Percentiles rank a stretch among this genome's conserved stretches.
Evolutionary conservation across 2,329 filamentous ascomycete species (phyloP).

Genomic region (Eutypella sp.): DNA sequence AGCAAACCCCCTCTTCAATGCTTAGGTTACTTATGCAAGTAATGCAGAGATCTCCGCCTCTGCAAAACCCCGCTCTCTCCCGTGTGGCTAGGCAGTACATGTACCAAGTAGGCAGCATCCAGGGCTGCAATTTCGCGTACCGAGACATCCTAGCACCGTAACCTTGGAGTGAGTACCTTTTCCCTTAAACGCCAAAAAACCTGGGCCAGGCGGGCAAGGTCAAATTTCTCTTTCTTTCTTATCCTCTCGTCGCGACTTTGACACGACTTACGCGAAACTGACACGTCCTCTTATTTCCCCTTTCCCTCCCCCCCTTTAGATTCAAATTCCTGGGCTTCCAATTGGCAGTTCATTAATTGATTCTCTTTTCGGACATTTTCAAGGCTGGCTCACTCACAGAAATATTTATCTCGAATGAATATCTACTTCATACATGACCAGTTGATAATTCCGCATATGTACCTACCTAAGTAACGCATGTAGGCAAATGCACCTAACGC

Average conservation of each 20-base stretch:
- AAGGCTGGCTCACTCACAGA: too few relatives aligned
- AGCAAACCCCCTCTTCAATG: neutral
- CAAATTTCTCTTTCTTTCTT: constrained; percentile 4
- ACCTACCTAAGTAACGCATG: too few relatives aligned
- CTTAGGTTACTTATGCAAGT: neutral
- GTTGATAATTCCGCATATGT: too few relatives aligned
- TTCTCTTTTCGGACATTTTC: constrained; percentile 9
- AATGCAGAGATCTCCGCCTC: neutral
- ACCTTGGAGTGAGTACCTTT: too few relatives aligned
- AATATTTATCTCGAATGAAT: neutral
- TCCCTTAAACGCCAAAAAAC: neutral
- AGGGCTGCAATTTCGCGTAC: neutral
- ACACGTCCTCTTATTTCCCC: constrained; percentile 23
- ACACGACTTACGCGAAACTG: constrained; percentile 29
- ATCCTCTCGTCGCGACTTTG: constrained; percentile 13
- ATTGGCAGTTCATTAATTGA: constrained; percentile 26
- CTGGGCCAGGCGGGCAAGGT: neutral
- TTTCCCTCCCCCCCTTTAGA: constrained; percentile 17
- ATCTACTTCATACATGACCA: neutral
- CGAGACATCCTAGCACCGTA: neutral
- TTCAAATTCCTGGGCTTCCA: constrained; percentile 18
- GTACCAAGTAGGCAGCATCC: too few relatives aligned
- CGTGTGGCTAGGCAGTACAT: too few relatives aligned
- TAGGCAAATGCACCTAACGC: too few relatives aligned
- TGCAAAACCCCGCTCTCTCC: too few relatives aligned